Base-by-base conservation (phyloP, 1,284 basidiomycete species). In the Polyporus tsugae region DNA sequence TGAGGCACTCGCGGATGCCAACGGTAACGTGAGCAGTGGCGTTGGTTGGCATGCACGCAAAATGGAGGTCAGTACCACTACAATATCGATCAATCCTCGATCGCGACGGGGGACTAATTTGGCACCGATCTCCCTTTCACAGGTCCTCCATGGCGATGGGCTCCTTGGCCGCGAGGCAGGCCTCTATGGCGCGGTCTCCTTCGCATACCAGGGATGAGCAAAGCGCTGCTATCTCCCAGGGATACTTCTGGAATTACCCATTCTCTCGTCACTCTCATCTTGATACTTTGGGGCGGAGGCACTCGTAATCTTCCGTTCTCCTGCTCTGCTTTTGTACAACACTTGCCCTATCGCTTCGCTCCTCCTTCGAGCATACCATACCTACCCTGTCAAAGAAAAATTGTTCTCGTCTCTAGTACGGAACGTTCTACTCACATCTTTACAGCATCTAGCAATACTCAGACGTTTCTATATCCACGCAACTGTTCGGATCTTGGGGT, bases 31-130 rank as follows among this genome's bases (percentile, higher is more conserved):
- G 4, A 92, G 87, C 75, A 95, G 93, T 75, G 93, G 92, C 5
- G 89, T 96, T 1, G 97, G 97, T 0, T 99, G 97, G 97, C 96
- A 98, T 81, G 91, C 94, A 42, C 84, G 96, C 63, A 99, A 99
- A 84, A 97, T 98, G 95, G 97, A 99, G 88, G 94, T 98, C 64
- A 67, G 89, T 81, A 22, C 55, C 33, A 25, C 41, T 15, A 29
- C 9, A 19, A 13, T 5, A 35, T 55, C 15, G 61, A 53, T 70
- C n/a, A 38, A 36, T 44, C 41, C 36, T 29, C 38, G 10, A 62
- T 67, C 22, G 62, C 58, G 41, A 59, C 64, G 71, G 58, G 60
- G 72, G 39, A 53, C 64, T 67, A 74, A 63, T 60, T 66, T 66
- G 62, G 42, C 42, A 65, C 64, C 67, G 63, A 63, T 58, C 10